phyloP scores from a whole-genome alignment of 352 stramenopile genomes.

The Lagenidium giganteum region DNA sequence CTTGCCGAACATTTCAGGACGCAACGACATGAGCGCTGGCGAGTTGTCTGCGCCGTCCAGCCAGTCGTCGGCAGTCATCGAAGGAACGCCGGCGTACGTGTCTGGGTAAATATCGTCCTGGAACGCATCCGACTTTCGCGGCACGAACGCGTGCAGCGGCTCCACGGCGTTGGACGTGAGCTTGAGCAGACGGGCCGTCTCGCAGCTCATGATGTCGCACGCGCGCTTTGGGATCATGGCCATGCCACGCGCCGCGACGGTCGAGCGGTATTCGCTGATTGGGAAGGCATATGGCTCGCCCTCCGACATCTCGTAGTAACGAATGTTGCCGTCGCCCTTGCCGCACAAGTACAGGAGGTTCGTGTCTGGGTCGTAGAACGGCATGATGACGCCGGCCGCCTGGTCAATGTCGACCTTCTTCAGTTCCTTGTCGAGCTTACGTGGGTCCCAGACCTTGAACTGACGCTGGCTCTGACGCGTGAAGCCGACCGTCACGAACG shows the following conservation, averaged over 20 bases:
- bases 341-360: slow-evolving; percentile 98
- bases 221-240: slow-evolving; percentile 98
- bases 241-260: slow-evolving; percentile 95
- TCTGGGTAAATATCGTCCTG: slow-evolving; percentile 99
- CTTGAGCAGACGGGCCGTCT: slow-evolving; percentile 95
- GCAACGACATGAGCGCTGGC: slow-evolving; percentile 90
- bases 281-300: slow-evolving; percentile 91
- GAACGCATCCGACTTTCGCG: slow-evolving; percentile 98
- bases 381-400: slow-evolving; percentile 97
- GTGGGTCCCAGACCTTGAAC: slow-evolving; percentile 87
- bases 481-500: slow-evolving; percentile 97
- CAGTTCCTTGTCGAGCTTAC: slow-evolving; percentile 90
- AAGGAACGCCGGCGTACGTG: slow-evolving; percentile 91
- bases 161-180: slow-evolving; percentile 96
- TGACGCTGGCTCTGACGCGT: slow-evolving; percentile 94
- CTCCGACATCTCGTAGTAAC: slow-evolving; percentile 98
- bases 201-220: slow-evolving; percentile 97
- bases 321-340: slow-evolving; percentile 98
- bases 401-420: slow-evolving; percentile 97
- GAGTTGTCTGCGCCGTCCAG: slow-evolving; percentile 91
- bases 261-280: slow-evolving; percentile 95
- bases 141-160: slow-evolving; percentile 95
- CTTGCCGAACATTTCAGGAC: slow-evolving; percentile 85
- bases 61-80: slow-evolving; percentile 96
- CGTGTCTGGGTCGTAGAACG: slow-evolving; percentile 98